Evolutionary conservation across 1,284 basidiomycete genomes (phyloP), one percentile per base, ranked within the genome.

Genomic region (Apiotrichum mycotoxinovorans): DNA sequence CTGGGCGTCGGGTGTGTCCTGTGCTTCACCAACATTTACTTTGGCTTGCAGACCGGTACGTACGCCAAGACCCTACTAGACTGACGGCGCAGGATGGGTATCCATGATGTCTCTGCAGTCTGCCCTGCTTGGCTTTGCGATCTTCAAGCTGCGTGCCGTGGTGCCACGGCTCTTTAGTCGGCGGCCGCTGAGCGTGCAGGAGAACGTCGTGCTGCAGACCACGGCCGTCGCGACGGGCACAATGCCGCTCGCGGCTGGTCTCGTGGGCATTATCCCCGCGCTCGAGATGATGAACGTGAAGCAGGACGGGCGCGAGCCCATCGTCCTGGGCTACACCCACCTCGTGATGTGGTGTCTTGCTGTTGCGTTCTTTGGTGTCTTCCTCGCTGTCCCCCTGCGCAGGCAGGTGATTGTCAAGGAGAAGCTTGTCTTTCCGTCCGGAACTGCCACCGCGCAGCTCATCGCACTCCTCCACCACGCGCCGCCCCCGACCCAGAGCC

Each of bases 401-500:
- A 88, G 91, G 68, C 92, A 96, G 84, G 91, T 96, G 86, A 94
- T 98, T 57, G 85, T 98, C 43, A 87, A 93, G 72, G 94, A 98
- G 73, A 87, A 95, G 73, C 84, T 98, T 17, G 82, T 89, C 0
- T 98, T 98, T 66, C 94, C 94, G 0, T 92, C 89, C 0, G 95
- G 95, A 23, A 96, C 89, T n/a, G 94, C 94, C 0, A 98, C 94
- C 0, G 95, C 94, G 1, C 94, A 97, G 69, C 81, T 98, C 20
- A 92, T 98, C 47, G 87, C 90, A 1, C 88, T 97, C 12, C 81
- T 98, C n/a, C 92, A 98, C 68, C 66, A 68, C 45, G 62, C 66
- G 5, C 71, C 72, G 15, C 67, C 67, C 5, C 72, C 69, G 2
- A 41, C 60, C 1, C 62, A 69, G 49, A 52, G 54, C 1, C 52